A percentile compares a stretch with the other conserved stretches of the same genome.
phyloP scores from a whole-genome alignment of 2,329 filamentous ascomycete species.

The Aspergillus ibericus region DNA sequence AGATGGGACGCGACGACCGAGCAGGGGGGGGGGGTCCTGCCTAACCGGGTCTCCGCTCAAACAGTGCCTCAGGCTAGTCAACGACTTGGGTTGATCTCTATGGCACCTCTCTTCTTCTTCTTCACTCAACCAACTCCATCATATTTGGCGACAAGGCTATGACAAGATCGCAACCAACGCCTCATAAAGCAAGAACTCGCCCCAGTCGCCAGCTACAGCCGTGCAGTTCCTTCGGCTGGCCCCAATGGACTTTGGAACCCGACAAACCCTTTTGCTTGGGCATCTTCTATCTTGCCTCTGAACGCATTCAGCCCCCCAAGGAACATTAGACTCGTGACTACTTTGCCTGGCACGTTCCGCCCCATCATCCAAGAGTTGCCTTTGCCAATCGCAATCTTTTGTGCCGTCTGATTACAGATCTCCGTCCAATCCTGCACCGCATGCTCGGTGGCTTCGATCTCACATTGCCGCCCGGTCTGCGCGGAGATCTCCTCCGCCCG shows the following conservation, averaged over 20 bases:
- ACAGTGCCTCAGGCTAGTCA: not conserved
- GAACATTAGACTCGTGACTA: not conserved
- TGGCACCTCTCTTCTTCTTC: too few species aligned
- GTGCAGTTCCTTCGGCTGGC: not conserved
- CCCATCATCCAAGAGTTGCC: not conserved
- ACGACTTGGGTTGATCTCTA: not conserved
- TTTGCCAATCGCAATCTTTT: not conserved
- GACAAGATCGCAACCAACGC: too few species aligned
- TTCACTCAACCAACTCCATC: too few species aligned
- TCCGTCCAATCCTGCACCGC: conserved; percentile 5
- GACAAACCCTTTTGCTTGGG: not conserved
- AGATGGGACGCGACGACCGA: not conserved
- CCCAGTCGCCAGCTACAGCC: not conserved
- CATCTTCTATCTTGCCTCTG: not conserved
- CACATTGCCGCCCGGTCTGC: not conserved
- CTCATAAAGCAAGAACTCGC: too few species aligned
- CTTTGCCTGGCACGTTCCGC: not conserved
- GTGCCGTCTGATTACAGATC: not conserved
- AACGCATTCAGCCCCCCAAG: not conserved
- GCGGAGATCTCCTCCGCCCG: not conserved
- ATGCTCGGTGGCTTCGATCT: conserved; percentile 10
- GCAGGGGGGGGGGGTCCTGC: not conserved
- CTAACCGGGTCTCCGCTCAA: not conserved
- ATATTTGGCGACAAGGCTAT: too few species aligned
- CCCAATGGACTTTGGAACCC: not conserved